Conservation (phyloP, 1,284 basidiomycete genomes). For the Uromyces viciae-fabae region DNA sequence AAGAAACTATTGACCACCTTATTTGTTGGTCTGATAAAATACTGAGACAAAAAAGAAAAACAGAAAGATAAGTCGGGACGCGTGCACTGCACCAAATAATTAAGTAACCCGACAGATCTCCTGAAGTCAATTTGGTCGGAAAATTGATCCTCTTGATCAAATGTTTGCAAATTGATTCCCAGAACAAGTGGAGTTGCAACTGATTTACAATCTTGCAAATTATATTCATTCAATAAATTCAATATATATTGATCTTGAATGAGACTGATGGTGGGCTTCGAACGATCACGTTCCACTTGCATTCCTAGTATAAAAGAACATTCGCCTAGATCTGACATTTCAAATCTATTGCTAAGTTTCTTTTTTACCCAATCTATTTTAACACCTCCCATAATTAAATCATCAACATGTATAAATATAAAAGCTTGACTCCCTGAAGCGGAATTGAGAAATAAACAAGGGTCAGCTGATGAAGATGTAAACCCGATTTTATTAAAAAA, state of each 20-base stretch:
- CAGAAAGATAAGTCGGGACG: slow-evolving; percentile 2
- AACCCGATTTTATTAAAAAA: neutral
- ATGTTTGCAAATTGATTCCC: neutral
- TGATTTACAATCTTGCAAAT: neutral
- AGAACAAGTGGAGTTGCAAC: neutral
- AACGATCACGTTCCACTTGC: neutral
- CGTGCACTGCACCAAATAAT: slow-evolving; percentile 19
- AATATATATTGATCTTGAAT: neutral
- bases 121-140: neutral
- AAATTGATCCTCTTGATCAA: neutral
- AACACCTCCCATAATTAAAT: neutral
- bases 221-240: neutral
- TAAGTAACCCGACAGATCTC: neutral
- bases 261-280: neutral
- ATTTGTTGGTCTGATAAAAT: neutral
- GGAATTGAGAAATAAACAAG: neutral
- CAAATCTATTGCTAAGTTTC: neutral
- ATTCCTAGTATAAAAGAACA: neutral
- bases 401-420: slow-evolving; percentile 3
- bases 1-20: neutral
- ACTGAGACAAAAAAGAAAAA: neutral
- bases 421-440: neutral
- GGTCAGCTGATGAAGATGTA: neutral
- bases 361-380: neutral
- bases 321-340: neutral